Evolutionary conservation across 139 green algal genomes (phyloP), one percentile per base, ranked within the genome.

Genomic region (Picochlorum sp.): DNA sequence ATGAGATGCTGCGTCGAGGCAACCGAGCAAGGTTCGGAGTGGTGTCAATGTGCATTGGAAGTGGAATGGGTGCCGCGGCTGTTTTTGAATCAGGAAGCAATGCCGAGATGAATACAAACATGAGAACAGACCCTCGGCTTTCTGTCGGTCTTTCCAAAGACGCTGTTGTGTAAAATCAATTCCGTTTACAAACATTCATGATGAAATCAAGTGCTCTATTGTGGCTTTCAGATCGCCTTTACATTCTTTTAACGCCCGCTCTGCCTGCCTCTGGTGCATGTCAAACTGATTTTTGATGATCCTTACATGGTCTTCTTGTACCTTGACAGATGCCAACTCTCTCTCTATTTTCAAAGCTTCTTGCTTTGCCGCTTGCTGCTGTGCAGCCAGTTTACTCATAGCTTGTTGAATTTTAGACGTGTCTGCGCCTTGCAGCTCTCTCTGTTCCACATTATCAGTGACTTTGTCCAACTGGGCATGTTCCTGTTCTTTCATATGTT

Each of bases 11-110:
- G 37, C 74, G 84, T 23, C 77, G 90, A 7, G 92, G 94, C 32
- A 51, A 47, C 6, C 78, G 64, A 6, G 86, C 89, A 2, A 83
- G 91, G 47, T 98, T 95, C 74, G 94, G 94, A 32, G 83, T 98
- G 2, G 89, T 98, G 10, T 92, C 82, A 46, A 98, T 98, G 94
- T 99, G 94, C 85, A 98, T 99, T 63, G 94, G 93, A 49, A 86
- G 68, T 20, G 90, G 90, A 74, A 96, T 97, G 90, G 90, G 90
- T 38, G 90, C 90, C 0, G 92, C 89, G 4, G 89, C 88, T 0
- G 88, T 96, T 64, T 95, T 92, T 78, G 89, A 96, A 85, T 38
- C 50, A 4, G 87, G 81, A 15, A 24, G 44, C 24, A 30, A 63
- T 10, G 52, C 10, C 20, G 59, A 73, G 20, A 20, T 11, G 11